Evolutionary conservation across 345 rosid genomes (phyloP).

Genomic region (Rhizophora apiculata): DNA sequence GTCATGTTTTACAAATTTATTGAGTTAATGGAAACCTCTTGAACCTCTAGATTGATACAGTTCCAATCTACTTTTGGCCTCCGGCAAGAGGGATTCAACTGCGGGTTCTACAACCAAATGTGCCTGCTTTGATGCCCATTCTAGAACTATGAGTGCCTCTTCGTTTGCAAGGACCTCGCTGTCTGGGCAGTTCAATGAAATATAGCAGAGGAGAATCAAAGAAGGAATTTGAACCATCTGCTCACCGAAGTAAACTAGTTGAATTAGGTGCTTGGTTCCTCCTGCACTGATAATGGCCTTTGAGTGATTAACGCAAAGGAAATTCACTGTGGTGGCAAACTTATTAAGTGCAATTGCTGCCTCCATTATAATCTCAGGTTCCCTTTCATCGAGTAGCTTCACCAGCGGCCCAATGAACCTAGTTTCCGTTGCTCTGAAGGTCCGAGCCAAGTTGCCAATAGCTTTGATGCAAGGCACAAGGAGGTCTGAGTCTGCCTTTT

Average conservation of each 20-base stretch:
- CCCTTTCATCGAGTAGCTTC: constrained; percentile 29
- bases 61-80: constrained; percentile 31
- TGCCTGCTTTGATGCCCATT: constrained; percentile 27
- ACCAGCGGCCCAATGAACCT: constrained; percentile 25
- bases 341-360: constrained; percentile 27
- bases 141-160: constrained; percentile 28
- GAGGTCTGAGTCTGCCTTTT: constrained; percentile 21
- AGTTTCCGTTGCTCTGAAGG: constrained; percentile 31
- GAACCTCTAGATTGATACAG: constrained; percentile 36
- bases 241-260: constrained; percentile 31
- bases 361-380: constrained; percentile 23
- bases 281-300: constrained; percentile 24
- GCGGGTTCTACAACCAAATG: constrained; percentile 13
- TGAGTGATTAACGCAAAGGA: constrained; percentile 28
- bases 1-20: background rate
- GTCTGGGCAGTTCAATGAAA: constrained; percentile 28
- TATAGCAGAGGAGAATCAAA: constrained; percentile 19
- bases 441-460: constrained; percentile 24
- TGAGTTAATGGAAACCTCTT: constrained; percentile 24
- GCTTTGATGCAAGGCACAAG: constrained; percentile 23
- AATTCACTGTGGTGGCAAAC: constrained; percentile 23
- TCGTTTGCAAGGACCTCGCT: constrained; percentile 33
- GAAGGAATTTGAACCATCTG: constrained; percentile 30
- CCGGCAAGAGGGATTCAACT: constrained; percentile 21
- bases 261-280: constrained; percentile 32